Evolutionary conservation across 129 eudicot species (phyloP).

Genomic region (Smallanthus sonchifolius): DNA sequence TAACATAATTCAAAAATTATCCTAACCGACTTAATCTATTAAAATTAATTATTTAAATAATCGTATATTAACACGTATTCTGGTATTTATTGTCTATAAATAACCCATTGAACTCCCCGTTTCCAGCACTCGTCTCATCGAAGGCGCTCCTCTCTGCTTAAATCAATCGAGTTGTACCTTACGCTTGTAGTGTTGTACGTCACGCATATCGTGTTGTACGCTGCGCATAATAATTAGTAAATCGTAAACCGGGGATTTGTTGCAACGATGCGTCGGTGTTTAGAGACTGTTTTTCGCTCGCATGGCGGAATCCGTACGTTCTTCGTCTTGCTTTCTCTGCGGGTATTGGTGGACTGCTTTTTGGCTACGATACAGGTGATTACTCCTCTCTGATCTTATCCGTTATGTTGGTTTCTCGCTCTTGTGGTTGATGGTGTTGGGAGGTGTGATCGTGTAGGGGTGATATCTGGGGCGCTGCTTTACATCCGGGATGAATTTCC

Average conservation of each 20-base stretch:
- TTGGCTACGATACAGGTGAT: slow-evolving; percentile 73
- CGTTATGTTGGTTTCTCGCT: background rate
- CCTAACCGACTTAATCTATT: background rate
- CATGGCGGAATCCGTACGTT: slow-evolving; percentile 57
- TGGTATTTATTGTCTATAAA: slow-evolving; percentile 21
- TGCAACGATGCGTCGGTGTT: slow-evolving; percentile 48
- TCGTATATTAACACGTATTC: background rate
- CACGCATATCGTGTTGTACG: background rate
- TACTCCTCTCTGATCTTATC: background rate
- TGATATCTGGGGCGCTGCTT: slow-evolving; percentile 66
- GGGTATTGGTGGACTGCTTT: slow-evolving; percentile 81
- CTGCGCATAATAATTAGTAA: background rate
- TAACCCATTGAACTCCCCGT: slow-evolving; percentile 16
- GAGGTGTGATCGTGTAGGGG: slow-evolving; percentile 41
- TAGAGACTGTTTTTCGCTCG: slow-evolving; percentile 52
- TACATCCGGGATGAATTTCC: slow-evolving; percentile 60
- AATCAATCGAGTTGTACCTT: background rate
- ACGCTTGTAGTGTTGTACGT: background rate
- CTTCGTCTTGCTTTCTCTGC: slow-evolving; percentile 80
- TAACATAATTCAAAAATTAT: background rate
- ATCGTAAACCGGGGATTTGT: background rate
- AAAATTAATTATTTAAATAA: too few relatives aligned
- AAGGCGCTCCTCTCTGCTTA: background rate
- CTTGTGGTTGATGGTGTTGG: background rate
- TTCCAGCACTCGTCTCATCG: slow-evolving; percentile 18